Conservation (phyloP, 1,284 basidiomycete genomes). For the Trichosporon sp. region DNA sequence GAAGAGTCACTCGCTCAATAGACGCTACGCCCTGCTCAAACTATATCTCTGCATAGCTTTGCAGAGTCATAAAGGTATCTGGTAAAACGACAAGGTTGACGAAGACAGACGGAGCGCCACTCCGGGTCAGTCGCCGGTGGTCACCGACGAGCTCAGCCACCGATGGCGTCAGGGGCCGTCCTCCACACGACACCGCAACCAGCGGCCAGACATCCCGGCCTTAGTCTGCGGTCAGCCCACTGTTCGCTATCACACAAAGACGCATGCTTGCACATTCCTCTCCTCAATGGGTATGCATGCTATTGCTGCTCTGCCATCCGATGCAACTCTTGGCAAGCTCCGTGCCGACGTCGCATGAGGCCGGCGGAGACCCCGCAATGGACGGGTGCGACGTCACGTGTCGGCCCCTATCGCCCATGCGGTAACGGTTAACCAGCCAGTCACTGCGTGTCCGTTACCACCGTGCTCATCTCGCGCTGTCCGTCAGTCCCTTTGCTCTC, state of each 20-base stretch:
- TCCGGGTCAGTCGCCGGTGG: too few species aligned
- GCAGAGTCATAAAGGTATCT: too few species aligned
- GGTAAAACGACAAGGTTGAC: too few species aligned
- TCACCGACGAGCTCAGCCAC: not conserved
- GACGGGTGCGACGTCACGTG: not conserved
- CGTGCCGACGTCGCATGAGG: conserved; percentile 13
- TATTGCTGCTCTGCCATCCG: not conserved
- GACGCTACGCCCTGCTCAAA: too few species aligned
- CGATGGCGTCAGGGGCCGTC: not conserved
- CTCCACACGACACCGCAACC: not conserved
- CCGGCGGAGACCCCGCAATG: conserved; percentile 9
- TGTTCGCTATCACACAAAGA: not conserved
- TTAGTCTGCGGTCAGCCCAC: not conserved
- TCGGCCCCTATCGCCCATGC: not conserved
- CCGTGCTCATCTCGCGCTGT: not conserved
- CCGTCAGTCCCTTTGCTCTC: too few species aligned
- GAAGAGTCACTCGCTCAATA: too few species aligned
- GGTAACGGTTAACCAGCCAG: conserved; percentile 17
- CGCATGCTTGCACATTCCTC: not conserved
- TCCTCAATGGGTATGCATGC: too few species aligned
- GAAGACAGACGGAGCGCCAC: too few species aligned
- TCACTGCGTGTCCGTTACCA: not conserved
- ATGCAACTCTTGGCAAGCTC: not conserved
- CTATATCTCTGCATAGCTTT: too few species aligned
- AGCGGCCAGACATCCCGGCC: not conserved